These are phyloP conservation scores for Balakata baccata DNA, from an alignment of 345 rosid genomes.

Conservation along the genomic window DNA sequence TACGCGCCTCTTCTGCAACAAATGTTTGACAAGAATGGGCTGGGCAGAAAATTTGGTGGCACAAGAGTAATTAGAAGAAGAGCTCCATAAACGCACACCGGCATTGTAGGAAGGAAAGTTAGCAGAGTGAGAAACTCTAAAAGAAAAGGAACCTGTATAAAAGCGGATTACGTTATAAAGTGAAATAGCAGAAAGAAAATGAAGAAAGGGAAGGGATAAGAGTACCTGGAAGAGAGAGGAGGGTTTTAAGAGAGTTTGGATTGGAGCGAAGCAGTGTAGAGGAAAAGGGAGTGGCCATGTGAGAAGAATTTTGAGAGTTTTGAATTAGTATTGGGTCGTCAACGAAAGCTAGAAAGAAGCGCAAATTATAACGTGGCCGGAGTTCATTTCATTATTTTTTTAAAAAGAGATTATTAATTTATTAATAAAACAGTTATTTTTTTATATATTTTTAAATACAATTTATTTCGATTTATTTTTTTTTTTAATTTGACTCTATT, in stretches of 20 bases:
- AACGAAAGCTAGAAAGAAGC: not conserved
- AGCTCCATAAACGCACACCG: slow-evolving; percentile 29
- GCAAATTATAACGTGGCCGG: too few species aligned
- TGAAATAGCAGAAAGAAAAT: not conserved
- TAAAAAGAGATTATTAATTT: too few species aligned
- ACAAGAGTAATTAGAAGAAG: slow-evolving; percentile 32
- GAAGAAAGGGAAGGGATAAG: not conserved
- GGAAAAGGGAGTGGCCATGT: slow-evolving; percentile 61
- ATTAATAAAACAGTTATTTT: too few species aligned
- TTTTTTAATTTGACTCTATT: too few species aligned
- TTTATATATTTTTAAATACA: too few species aligned
- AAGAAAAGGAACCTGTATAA: slow-evolving; percentile 38
- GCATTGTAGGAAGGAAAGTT: slow-evolving; percentile 19
- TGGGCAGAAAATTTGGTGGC: slow-evolving; percentile 25
- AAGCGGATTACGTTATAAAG: not conserved
- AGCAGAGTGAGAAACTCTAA: slow-evolving; percentile 22
- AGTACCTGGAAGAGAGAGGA: slow-evolving; percentile 45
- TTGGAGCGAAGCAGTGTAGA: slow-evolving; percentile 32
- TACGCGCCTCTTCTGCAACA: slow-evolving; percentile 50
- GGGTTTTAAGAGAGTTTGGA: slow-evolving; percentile 37
- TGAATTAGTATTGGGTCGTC: too few species aligned
- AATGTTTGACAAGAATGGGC: slow-evolving; percentile 34
- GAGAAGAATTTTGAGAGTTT: not conserved
- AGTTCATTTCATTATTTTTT: too few species aligned
- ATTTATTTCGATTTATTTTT: too few species aligned